Percentiles rank a stretch among this genome's conserved stretches.
phyloP scores from a whole-genome alignment of 2,329 filamentous ascomycete species.

The Aspergillus ibericus region DNA sequence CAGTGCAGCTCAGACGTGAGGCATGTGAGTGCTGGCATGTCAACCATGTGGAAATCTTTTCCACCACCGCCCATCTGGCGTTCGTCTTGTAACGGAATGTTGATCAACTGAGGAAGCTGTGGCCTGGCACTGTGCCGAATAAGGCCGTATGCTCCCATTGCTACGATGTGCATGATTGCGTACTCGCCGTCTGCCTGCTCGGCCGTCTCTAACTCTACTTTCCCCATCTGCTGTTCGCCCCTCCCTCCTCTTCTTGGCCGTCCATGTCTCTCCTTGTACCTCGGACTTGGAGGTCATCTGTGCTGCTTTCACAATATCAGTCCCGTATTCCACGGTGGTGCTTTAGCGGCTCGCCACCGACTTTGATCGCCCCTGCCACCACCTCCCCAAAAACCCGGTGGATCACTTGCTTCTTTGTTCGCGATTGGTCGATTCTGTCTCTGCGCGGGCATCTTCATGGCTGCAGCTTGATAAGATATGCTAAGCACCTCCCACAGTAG shows the following conservation, averaged over 20 bases:
- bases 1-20: background rate
- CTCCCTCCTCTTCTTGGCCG: background rate
- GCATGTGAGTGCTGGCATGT: background rate
- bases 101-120: background rate
- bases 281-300: background rate
- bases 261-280: background rate
- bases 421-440: background rate
- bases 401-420: background rate
- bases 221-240: background rate
- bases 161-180: background rate
- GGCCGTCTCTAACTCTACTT: background rate
- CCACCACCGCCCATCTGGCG: background rate
- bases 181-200: background rate
- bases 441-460: background rate
- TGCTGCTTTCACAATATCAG: background rate
- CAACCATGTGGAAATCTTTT: background rate
- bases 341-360: background rate
- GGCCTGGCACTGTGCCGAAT: background rate
- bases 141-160: background rate
- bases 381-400: background rate
- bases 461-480: background rate
- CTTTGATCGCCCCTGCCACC: background rate
- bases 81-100: background rate
- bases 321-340: background rate
- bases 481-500: slow-evolving; percentile 12